Evolutionary conservation across 2,329 filamentous ascomycete species (phyloP).

Genomic region (Penicillium sp.): DNA sequence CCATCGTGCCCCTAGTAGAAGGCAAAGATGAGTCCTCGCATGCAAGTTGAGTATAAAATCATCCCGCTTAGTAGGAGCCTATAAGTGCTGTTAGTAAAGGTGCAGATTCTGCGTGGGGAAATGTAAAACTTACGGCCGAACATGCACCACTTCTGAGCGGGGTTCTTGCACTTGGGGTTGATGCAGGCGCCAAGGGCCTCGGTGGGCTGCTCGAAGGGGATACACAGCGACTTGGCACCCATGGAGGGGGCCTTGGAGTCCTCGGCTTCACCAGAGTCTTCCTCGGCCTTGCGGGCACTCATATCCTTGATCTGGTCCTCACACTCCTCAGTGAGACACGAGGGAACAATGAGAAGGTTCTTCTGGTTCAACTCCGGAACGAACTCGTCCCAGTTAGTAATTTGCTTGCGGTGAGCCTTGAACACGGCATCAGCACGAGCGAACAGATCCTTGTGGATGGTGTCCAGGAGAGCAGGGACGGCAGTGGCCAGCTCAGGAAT

Average conservation of each 20-base stretch:
- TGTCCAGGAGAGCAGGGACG: slow-evolving; percentile 80
- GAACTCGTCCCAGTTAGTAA: slow-evolving; percentile 89
- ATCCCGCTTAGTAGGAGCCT: slow-evolving; percentile 32
- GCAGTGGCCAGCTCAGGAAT: slow-evolving; percentile 71
- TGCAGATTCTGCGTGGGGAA: background rate
- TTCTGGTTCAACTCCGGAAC: slow-evolving; percentile 86
- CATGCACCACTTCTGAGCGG: slow-evolving; percentile 86
- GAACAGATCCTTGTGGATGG: slow-evolving; percentile 83
- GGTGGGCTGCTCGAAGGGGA: slow-evolving; percentile 83
- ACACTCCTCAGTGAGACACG: slow-evolving; percentile 80
- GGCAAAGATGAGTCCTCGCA: background rate
- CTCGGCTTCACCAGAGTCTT: slow-evolving; percentile 66
- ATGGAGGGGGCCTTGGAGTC: slow-evolving; percentile 73
- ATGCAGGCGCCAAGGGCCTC: slow-evolving; percentile 77
- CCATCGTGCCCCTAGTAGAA: background rate
- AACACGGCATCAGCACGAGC: slow-evolving; percentile 75
- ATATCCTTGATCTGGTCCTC: slow-evolving; percentile 95
- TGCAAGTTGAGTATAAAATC: background rate
- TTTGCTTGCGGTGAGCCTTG: slow-evolving; percentile 73
- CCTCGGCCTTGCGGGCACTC: slow-evolving; percentile 70
- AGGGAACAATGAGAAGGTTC: slow-evolving; percentile 89
- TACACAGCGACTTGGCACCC: slow-evolving; percentile 75
- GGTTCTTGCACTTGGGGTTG: slow-evolving; percentile 77
- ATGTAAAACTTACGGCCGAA: slow-evolving; percentile 67
- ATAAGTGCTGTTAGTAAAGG: slow-evolving; percentile 1